A percentile compares a stretch with the other conserved stretches of the same genome.
Evolutionary conservation across 2,329 filamentous ascomycete genomes (phyloP).

Genomic region (Phaeosphaeriaceae sp.): DNA sequence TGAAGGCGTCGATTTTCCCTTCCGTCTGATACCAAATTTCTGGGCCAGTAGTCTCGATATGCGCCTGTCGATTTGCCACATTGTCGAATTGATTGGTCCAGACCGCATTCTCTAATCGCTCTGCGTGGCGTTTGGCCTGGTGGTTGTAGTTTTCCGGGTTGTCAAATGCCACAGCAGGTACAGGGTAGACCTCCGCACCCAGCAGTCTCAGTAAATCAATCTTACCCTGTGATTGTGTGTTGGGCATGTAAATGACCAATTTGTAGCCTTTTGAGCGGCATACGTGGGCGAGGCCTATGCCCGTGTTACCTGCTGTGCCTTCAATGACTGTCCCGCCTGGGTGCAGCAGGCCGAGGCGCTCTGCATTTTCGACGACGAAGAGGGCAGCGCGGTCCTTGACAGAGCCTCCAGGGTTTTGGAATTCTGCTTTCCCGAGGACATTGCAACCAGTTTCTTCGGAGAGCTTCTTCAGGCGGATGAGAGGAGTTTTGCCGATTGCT

Average conservation of each 20-base stretch:
- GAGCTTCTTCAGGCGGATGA: slow-evolving; percentile 87
- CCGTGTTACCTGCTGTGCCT: slow-evolving; percentile 96
- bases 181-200: slow-evolving; percentile 93
- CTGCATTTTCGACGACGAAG: slow-evolving; percentile 92
- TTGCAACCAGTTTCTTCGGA: slow-evolving; percentile 93
- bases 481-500: slow-evolving; percentile 97
- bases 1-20: slow-evolving; percentile 90
- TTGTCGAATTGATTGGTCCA: slow-evolving; percentile 99
- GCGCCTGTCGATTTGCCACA: slow-evolving; percentile 87
- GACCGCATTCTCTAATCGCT: slow-evolving; percentile 82
- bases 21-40: slow-evolving; percentile 95
- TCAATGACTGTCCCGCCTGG: slow-evolving; percentile 95
- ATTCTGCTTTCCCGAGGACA: slow-evolving; percentile 94
- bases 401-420: slow-evolving; percentile 96
- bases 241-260: slow-evolving; percentile 99
- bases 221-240: slow-evolving; percentile 98
- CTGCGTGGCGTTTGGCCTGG: slow-evolving; percentile 90
- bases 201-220: slow-evolving; percentile 90
- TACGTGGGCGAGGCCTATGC: slow-evolving; percentile 96
- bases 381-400: slow-evolving; percentile 96
- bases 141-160: slow-evolving; percentile 98
- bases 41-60: slow-evolving; percentile 95
- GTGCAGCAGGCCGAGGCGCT: slow-evolving; percentile 81
- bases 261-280: slow-evolving; percentile 91
- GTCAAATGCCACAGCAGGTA: slow-evolving; percentile 94